Conservation (phyloP, 2,329 filamentous ascomycete species). For the Domatiomyces globalis region DNA sequence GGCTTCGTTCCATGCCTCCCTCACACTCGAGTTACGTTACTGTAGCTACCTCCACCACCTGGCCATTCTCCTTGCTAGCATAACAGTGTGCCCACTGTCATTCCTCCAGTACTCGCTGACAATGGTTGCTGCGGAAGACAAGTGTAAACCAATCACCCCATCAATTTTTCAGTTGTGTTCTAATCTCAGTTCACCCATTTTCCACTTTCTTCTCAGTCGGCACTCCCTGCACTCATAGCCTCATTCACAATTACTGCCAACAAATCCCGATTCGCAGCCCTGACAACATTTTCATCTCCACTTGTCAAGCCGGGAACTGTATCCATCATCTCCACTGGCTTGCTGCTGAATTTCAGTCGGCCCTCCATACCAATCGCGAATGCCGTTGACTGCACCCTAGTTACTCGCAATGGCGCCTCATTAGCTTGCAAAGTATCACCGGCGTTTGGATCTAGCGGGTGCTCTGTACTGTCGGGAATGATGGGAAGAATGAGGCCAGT, state of each 20-base stretch:
- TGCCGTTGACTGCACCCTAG: slow-evolving; percentile 9
- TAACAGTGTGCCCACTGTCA: no score
- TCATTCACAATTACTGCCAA: slow-evolving; percentile 7
- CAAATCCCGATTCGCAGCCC: slow-evolving; percentile 9
- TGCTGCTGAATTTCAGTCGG: slow-evolving; percentile 11
- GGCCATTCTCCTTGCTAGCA: background rate
- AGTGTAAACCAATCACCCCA: no score
- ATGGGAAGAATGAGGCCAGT: slow-evolving; percentile 6
- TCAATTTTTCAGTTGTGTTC: background rate
- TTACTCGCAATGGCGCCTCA: slow-evolving; percentile 10
- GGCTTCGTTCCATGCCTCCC: no score
- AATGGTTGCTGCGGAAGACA: no score
- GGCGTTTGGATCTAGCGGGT: background rate
- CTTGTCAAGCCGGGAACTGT: background rate
- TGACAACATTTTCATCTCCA: slow-evolving; percentile 8
- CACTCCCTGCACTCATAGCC: slow-evolving; percentile 2
- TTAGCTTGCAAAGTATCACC: background rate
- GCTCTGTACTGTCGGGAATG: background rate
- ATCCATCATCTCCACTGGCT: slow-evolving; percentile 6
- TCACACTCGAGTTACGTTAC: background rate
- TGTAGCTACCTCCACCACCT: background rate
- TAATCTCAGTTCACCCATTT: background rate
- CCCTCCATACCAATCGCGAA: slow-evolving; percentile 12
- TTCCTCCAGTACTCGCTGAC: no score
- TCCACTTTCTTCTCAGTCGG: background rate